phyloP scores from a whole-genome alignment of 352 stramenopile species.

The Globisporangium splendens region DNA sequence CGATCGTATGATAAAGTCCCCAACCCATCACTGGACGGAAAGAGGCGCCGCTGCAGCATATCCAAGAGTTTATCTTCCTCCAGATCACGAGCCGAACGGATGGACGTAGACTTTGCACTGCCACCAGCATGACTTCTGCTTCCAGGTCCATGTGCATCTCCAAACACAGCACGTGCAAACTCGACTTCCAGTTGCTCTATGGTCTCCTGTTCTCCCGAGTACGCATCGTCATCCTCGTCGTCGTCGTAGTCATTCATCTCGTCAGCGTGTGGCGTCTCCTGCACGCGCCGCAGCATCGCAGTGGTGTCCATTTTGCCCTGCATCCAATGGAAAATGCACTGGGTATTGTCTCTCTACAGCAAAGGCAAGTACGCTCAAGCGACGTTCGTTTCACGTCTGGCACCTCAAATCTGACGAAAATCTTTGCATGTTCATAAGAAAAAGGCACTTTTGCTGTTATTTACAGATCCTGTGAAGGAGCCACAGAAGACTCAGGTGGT shows the following conservation, averaged over 20 bases:
- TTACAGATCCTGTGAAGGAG: too few species aligned
- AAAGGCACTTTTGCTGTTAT: too few species aligned
- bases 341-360: not conserved
- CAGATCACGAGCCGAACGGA: not conserved
- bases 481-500: too few species aligned
- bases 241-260: constrained; percentile 14
- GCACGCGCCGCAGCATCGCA: not conserved
- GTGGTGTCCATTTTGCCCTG: not conserved
- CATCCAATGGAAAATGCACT: not conserved
- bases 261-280: not conserved
- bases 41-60: constrained; percentile 14
- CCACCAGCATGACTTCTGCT: not conserved
- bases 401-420: too few species aligned
- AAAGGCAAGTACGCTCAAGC: not conserved
- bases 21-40: constrained; percentile 11
- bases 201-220: constrained; percentile 9
- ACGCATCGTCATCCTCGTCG: constrained; percentile 10
- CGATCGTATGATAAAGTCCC: not conserved
- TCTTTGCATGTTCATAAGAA: too few species aligned
- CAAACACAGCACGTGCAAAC: constrained; percentile 12
- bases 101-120: not conserved
- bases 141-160: not conserved
- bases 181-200: constrained; percentile 11
- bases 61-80: constrained; percentile 10
- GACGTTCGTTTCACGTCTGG: constrained; percentile 3